Evolutionary conservation across 176 grass and related monocot species (phyloP).

Genomic region (Melocanna baccifera): DNA sequence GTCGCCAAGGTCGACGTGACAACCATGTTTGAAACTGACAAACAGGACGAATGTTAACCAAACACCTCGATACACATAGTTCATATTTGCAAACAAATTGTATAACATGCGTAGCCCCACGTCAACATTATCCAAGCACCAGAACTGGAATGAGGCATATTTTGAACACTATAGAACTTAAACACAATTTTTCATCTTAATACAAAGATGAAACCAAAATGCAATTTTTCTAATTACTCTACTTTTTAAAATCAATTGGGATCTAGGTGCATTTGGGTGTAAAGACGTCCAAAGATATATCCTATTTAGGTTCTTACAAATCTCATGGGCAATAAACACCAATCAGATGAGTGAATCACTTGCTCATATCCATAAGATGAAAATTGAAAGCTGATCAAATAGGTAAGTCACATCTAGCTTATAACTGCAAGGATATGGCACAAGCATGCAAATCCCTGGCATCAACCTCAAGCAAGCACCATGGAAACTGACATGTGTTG

Average conservation of each 20-base stretch:
- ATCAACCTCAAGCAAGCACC: neutral
- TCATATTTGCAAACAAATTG: neutral
- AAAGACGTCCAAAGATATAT: neutral
- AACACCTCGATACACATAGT: neutral
- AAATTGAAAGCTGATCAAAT: neutral
- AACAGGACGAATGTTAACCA: neutral
- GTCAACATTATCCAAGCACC: neutral
- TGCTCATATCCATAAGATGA: neutral
- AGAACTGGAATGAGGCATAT: neutral
- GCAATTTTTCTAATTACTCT: neutral
- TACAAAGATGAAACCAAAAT: neutral
- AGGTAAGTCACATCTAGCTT: neutral
- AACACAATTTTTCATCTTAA: neutral
- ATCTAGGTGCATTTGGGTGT: neutral
- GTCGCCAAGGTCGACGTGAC: no score
- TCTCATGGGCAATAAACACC: neutral
- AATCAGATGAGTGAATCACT: neutral
- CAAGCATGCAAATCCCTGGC: neutral
- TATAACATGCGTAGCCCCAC: neutral
- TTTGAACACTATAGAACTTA: neutral
- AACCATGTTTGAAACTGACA: no score
- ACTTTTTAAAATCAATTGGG: neutral
- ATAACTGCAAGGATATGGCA: neutral
- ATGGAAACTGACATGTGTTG: neutral
- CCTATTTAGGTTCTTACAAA: conserved; percentile 4